These are phyloP conservation scores for Fraxinus pennsylvanica DNA, from an alignment of 257 asterid genomes.

Conservation along the genomic window DNA sequence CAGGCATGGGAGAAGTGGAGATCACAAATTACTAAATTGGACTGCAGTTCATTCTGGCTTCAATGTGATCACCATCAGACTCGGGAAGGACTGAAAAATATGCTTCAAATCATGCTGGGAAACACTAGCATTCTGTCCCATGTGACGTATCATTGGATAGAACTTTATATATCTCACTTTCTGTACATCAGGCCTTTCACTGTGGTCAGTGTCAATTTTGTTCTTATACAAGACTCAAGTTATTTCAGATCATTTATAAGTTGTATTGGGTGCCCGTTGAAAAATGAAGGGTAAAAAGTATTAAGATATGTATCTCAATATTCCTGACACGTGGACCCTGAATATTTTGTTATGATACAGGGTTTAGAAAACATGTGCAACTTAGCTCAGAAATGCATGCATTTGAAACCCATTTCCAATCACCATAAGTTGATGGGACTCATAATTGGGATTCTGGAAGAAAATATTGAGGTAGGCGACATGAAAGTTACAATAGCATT, in stretches of 20 bases:
- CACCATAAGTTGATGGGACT: constrained; percentile 79
- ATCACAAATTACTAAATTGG: constrained; percentile 81
- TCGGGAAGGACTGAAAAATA: constrained; percentile 71
- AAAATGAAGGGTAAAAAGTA: constrained; percentile 22
- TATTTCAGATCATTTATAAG: background rate
- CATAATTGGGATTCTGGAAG: constrained; percentile 76
- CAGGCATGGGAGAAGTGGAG: constrained; percentile 99
- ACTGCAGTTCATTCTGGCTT: constrained; percentile 89
- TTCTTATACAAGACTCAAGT: background rate
- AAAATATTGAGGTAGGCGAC: constrained; percentile 70
- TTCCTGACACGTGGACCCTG: constrained; percentile 16
- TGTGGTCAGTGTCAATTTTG: constrained; percentile 45
- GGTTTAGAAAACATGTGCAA: constrained; percentile 85
- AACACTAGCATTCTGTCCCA: constrained; percentile 62
- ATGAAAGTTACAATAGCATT: constrained; percentile 2
- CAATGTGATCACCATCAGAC: constrained; percentile 84
- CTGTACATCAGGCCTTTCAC: constrained; percentile 91
- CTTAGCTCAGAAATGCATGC: constrained; percentile 89
- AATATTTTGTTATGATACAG: constrained; percentile 44
- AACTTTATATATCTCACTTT: constrained; percentile 79
- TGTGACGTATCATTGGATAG: constrained; percentile 84
- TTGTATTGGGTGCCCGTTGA: constrained; percentile 12
- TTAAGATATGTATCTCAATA: constrained; percentile 10
- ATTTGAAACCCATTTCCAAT: constrained; percentile 61
- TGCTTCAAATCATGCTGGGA: constrained; percentile 92